Conservation (phyloP, 2,329 filamentous ascomycete species). For the Aschersonia sp. region DNA sequence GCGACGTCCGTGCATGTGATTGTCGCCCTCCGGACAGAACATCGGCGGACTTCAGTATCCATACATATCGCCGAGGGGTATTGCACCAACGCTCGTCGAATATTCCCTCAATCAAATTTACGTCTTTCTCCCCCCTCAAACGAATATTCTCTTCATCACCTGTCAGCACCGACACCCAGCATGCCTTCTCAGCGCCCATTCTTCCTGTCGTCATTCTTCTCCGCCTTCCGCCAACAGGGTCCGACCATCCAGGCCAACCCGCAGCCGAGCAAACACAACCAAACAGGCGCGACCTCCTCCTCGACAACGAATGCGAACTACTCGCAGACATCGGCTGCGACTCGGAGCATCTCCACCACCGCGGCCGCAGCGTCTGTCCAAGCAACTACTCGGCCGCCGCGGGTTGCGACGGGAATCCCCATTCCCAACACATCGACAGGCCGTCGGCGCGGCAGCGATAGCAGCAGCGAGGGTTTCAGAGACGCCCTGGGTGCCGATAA, state of each 20-base stretch:
- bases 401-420: slow-evolving; percentile 9
- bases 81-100: too few relatives aligned
- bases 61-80: too few relatives aligned
- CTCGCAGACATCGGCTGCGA: slow-evolving; percentile 8
- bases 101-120: too few relatives aligned
- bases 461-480: slow-evolving; percentile 60
- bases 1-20: background rate
- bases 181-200: slow-evolving; percentile 41
- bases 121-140: too few relatives aligned
- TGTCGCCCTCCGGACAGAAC: background rate
- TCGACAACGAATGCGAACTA: slow-evolving; percentile 1
- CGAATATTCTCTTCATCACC: too few relatives aligned
- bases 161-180: background rate
- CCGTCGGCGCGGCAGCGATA: slow-evolving; percentile 56
- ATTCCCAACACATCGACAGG: slow-evolving; percentile 25
- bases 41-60: background rate
- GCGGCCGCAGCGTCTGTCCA: slow-evolving; percentile 12
- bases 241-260: slow-evolving; percentile 19
- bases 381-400: slow-evolving; percentile 15
- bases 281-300: slow-evolving; percentile 9
- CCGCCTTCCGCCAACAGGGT: slow-evolving; percentile 36
- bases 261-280: slow-evolving; percentile 21
- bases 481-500: slow-evolving; percentile 60
- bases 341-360: slow-evolving; percentile 10
- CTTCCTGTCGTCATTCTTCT: slow-evolving; percentile 42